phyloP scores from a whole-genome alignment of 805 yeast species.

The Hanseniaspora valbyensis region DNA sequence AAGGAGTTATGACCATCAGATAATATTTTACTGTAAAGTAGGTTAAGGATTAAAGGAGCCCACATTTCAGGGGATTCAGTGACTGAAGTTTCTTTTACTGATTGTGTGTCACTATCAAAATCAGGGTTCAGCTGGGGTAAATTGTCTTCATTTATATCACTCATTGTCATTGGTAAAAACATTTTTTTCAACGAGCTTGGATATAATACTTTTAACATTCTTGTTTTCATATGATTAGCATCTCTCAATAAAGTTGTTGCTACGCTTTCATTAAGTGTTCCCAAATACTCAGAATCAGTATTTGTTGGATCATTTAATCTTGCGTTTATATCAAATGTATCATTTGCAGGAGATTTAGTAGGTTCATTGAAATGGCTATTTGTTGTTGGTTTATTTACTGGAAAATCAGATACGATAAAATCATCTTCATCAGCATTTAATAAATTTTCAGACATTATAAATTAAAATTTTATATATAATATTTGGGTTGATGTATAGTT shows the following conservation, averaged over 20 bases:
- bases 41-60: constrained; percentile 29
- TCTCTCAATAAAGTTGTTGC: constrained; percentile 27
- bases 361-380: background rate
- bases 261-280: constrained; percentile 29
- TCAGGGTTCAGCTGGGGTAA: background rate
- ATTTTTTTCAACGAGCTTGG: constrained; percentile 22
- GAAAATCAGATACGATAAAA: constrained; percentile 13
- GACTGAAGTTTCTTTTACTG: background rate
- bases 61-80: constrained; percentile 25
- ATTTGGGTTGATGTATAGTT: background rate
- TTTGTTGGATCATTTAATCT: background rate
- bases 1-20: constrained; percentile 25
- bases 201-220: constrained; percentile 28
- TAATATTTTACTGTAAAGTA: constrained; percentile 26
- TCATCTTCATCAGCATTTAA: constrained; percentile 10
- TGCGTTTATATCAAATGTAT: background rate
- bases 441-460: constrained; percentile 1
- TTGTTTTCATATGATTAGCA: constrained; percentile 24
- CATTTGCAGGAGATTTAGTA: background rate
- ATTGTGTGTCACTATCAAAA: constrained; percentile 13
- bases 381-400: background rate
- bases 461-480: too few relatives aligned
- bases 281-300: constrained; percentile 18
- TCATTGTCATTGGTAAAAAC: constrained; percentile 17
- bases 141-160: constrained; percentile 1